Conservation (phyloP, 2,329 filamentous ascomycete genomes). For the Penicillium occitanis region DNA sequence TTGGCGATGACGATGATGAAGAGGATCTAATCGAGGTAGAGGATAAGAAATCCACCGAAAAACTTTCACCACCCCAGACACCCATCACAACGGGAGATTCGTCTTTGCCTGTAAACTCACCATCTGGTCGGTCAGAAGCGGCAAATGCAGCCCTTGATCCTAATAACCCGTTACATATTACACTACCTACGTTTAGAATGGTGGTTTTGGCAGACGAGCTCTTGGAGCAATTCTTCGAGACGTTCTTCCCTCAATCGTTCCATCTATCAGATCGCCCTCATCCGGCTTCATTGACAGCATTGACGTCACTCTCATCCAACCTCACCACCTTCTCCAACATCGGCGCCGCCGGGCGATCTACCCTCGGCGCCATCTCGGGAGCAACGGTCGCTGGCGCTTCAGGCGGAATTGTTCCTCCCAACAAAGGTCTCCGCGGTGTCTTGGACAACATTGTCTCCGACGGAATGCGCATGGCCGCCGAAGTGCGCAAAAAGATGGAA, state of each 20-base stretch:
- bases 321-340: slow-evolving; percentile 84
- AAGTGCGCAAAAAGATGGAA: slow-evolving; percentile 89
- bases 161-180: slow-evolving; percentile 90
- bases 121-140: slow-evolving; percentile 60
- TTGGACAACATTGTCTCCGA: slow-evolving; percentile 97
- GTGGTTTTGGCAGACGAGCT: slow-evolving; percentile 94
- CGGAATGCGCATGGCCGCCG: slow-evolving; percentile 91
- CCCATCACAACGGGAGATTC: slow-evolving; percentile 34
- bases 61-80: slow-evolving; percentile 28
- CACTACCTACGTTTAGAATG: slow-evolving; percentile 97
- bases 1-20: slow-evolving; percentile 70
- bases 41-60: slow-evolving; percentile 29
- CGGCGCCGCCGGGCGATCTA: slow-evolving; percentile 49
- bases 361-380: slow-evolving; percentile 32
- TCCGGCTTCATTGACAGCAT: slow-evolving; percentile 46
- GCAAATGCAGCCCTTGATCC: slow-evolving; percentile 92
- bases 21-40: slow-evolving; percentile 47
- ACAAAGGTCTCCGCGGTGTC: slow-evolving; percentile 82
- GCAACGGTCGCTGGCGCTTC: slow-evolving; percentile 51
- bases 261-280: slow-evolving; percentile 70
- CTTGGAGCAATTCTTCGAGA: slow-evolving; percentile 95
- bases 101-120: slow-evolving; percentile 39
- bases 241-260: slow-evolving; percentile 90
- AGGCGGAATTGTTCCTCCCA: slow-evolving; percentile 61
- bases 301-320: slow-evolving; percentile 60